Conservation (phyloP, 2,329 filamentous ascomycete genomes). For the Coniochaeta ligniaria region DNA sequence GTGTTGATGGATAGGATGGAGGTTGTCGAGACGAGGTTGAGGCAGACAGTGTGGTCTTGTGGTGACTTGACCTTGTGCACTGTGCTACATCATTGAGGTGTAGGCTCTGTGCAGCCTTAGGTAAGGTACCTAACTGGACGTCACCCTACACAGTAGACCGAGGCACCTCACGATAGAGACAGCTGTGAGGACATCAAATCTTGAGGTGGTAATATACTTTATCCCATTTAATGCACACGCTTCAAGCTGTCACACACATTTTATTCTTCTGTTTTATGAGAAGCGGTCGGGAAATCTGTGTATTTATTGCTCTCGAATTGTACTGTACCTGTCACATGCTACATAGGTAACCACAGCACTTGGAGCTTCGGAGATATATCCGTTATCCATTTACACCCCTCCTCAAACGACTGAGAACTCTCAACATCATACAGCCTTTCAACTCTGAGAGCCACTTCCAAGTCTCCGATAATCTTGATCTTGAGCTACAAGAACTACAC, state of each 20-base stretch:
- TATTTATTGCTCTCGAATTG: too few species aligned
- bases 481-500: neutral
- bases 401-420: too few species aligned
- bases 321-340: neutral
- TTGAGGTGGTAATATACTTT: too few species aligned
- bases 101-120: neutral
- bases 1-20: neutral
- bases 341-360: neutral
- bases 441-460: neutral
- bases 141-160: too few species aligned
- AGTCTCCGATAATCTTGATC: neutral
- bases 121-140: neutral
- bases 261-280: too few species aligned
- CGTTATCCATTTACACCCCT: neutral
- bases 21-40: constrained; percentile 4
- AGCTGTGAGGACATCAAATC: too few species aligned
- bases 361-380: neutral
- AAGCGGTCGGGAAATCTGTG: too few species aligned
- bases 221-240: too few species aligned
- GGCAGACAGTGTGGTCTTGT: constrained; percentile 1
- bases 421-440: neutral
- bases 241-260: too few species aligned
- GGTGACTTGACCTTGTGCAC: neutral
- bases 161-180: too few species aligned
- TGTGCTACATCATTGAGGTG: neutral